Conservation (phyloP, 2,329 filamentous ascomycete genomes). For the Drechslerella dactyloides region DNA sequence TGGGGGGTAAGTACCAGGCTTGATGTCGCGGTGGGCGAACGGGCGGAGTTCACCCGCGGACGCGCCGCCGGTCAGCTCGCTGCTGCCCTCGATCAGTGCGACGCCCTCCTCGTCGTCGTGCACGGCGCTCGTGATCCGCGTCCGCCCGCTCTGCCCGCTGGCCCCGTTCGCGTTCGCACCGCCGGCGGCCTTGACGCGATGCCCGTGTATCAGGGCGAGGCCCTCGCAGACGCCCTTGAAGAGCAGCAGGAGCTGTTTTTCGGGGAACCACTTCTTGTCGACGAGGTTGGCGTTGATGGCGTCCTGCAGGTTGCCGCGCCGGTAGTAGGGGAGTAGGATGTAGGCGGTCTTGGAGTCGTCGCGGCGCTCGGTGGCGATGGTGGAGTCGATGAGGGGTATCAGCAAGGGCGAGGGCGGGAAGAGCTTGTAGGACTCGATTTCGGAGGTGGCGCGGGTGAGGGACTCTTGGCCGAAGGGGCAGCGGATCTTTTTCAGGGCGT, state of each 20-base stretch:
- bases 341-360: slow-evolving; percentile 89
- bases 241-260: slow-evolving; percentile 82
- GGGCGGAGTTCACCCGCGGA: slow-evolving; percentile 65
- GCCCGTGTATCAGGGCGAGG: slow-evolving; percentile 88
- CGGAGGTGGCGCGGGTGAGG: slow-evolving; percentile 90
- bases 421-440: slow-evolving; percentile 94
- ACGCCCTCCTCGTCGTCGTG: slow-evolving; percentile 51
- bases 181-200: slow-evolving; percentile 66
- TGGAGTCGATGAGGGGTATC: slow-evolving; percentile 75
- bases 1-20: slow-evolving; percentile 68
- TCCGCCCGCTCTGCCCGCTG: slow-evolving; percentile 59
- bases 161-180: slow-evolving; percentile 59
- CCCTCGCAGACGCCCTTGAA: slow-evolving; percentile 92
- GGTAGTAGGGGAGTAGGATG: slow-evolving; percentile 93
- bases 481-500: slow-evolving; percentile 97
- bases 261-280: slow-evolving; percentile 89
- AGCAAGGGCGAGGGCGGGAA: slow-evolving; percentile 70
- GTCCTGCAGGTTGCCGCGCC: slow-evolving; percentile 93
- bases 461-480: slow-evolving; percentile 98
- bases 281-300: slow-evolving; percentile 98
- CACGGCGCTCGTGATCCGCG: slow-evolving; percentile 57
- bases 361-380: slow-evolving; percentile 72
- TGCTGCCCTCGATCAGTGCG: slow-evolving; percentile 41
- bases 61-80: slow-evolving; percentile 41
- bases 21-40: slow-evolving; percentile 95